phyloP scores from a whole-genome alignment of 2,329 filamentous ascomycete species.

The Dactylonectria macrodidyma region DNA sequence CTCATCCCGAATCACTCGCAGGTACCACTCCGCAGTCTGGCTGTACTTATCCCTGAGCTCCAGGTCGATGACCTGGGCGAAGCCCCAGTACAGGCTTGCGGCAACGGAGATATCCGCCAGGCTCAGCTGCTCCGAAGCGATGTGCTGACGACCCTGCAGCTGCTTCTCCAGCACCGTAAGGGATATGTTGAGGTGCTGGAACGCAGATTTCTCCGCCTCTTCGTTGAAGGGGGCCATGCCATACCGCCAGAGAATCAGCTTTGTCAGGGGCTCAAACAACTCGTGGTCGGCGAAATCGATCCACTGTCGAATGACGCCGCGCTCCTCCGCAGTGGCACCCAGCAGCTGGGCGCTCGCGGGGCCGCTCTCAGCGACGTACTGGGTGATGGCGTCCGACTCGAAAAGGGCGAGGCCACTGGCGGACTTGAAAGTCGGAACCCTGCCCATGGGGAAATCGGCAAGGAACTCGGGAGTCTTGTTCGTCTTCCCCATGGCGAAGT shows the following conservation, averaged over 20 bases:
- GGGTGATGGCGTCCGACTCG: conserved; percentile 20
- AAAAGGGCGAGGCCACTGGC: conserved; percentile 2
- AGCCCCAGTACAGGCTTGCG: not conserved
- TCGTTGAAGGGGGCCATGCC: conserved; percentile 10
- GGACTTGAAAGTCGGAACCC: conserved; percentile 9
- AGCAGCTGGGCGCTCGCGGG: not conserved
- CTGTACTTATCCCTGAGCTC: not conserved
- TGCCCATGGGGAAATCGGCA: conserved; percentile 11
- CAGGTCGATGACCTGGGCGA: not conserved
- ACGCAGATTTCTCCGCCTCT: not conserved
- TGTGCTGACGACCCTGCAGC: not conserved
- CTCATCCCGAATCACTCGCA: not conserved
- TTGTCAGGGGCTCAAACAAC: not conserved
- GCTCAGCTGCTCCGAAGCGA: not conserved
- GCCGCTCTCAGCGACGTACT: conserved; percentile 10
- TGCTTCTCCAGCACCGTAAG: conserved; percentile 7
- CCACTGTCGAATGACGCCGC: conserved; percentile 3
- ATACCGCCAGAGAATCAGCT: conserved; percentile 1
- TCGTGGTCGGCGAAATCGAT: conserved; percentile 2
- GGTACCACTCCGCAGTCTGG: not conserved
- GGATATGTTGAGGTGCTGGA: not conserved
- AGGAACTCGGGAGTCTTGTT: conserved; percentile 11
- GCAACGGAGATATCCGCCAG: conserved; percentile 1
- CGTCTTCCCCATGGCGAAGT: conserved; percentile 4
- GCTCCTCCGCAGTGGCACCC: not conserved